Evolutionary conservation across 345 rosid species (phyloP), one percentile per base, ranked within the genome.

Genomic region (Sisymbrium altissimum): DNA sequence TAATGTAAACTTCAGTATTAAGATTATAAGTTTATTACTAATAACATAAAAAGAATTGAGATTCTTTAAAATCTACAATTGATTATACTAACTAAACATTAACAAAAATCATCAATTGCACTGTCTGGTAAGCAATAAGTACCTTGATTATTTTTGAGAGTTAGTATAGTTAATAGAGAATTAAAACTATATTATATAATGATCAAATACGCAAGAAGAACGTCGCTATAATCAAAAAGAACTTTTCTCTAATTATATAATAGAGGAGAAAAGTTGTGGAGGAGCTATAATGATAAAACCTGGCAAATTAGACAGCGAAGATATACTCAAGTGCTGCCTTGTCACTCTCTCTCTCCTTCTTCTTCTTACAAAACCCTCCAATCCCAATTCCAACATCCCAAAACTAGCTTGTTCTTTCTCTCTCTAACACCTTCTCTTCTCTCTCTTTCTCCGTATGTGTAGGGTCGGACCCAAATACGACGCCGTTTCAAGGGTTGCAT

Each of bases 241-340:
- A 75, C 48, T 21, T 8, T 36, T 59, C 17, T 60, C 27, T 60
- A 40, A 38, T 61, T 59, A 61, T 30, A 63, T 33, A 44, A 18
- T 9, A 15, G 55, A 43, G 75, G 66, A 5, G 15, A 68, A 59
- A 74, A 74, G 74, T 81, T 81, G 79, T 83, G 90, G 85, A 83
- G 66, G 83, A 79, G 80, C 38, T 71, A 77, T 77, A 71, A 79
- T 75, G 82, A 83, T 85, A 83, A 79, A 84, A 80, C 77, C 78
- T 61, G 80, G 80, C 80, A 71, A 77, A 56, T 77, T 46, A 69
- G 84, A 83, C 87, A 84, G 84, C 77, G 82, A 74, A 84, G 85
- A 81, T 83, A 81, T 71, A 66, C 81, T 84, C 83, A 80, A 84
- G 81, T 80, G 78, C 77, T 67, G 65, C 73, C 73, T 71, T 72